These are phyloP conservation scores for Pichia sp. DNA, from an alignment of 1,139 yeast species.

Conservation along the genomic window DNA sequence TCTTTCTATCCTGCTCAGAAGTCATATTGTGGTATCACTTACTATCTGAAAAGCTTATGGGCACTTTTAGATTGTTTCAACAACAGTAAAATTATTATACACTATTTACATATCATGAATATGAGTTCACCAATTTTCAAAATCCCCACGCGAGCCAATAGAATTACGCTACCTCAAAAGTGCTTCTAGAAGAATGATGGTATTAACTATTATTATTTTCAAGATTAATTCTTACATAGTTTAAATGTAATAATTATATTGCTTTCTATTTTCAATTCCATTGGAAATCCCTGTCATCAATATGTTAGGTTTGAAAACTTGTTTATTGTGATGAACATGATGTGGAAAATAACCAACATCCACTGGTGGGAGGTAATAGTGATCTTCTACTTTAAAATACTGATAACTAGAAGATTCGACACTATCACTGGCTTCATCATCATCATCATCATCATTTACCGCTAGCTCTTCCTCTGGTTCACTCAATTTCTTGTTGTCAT, in stretches of 20 bases:
- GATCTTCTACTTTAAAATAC: conserved; percentile 43
- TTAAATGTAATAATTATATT: conserved; percentile 4
- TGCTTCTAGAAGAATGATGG: no score
- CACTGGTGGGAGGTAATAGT: conserved; percentile 45
- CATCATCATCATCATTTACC: no score
- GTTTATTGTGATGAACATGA: conserved; percentile 38
- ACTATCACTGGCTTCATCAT: no score
- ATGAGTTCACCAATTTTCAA: neutral
- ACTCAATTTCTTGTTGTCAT: no score
- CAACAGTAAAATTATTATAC: no score
- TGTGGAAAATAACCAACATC: conserved; percentile 48
- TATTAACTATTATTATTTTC: no score
- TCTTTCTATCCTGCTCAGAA: conserved; percentile 13
- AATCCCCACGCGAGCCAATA: neutral
- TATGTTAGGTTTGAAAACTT: conserved; percentile 2
- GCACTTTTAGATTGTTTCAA: no score
- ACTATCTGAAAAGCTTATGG: no score
- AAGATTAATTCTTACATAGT: neutral
- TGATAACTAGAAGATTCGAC: conserved; percentile 29
- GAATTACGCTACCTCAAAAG: neutral
- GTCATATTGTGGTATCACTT: neutral
- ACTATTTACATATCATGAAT: no score
- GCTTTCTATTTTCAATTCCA: neutral
- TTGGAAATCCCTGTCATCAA: neutral
- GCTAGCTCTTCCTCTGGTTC: no score